These are phyloP conservation scores for Pythium volutum DNA, from an alignment of 352 stramenopile species.

Conservation along the genomic window DNA sequence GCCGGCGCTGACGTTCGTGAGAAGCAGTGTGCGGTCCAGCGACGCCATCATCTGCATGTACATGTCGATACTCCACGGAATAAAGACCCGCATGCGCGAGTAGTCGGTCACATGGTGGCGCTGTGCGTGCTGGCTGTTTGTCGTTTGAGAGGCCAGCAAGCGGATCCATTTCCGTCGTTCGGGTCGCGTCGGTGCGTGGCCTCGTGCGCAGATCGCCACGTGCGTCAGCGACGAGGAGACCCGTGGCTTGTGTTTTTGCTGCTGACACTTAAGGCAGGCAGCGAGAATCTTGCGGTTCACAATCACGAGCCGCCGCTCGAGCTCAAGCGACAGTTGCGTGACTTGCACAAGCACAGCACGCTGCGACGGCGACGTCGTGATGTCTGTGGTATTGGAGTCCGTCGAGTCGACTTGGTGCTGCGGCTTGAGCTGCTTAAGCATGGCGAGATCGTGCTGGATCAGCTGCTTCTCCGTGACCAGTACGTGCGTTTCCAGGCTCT, in stretches of 20 bases:
- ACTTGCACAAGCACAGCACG: slow-evolving; percentile 49
- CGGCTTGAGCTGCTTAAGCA: slow-evolving; percentile 11
- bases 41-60: slow-evolving; percentile 58
- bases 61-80: slow-evolving; percentile 80
- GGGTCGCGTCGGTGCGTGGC: slow-evolving; percentile 37
- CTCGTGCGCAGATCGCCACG: slow-evolving; percentile 38
- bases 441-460: slow-evolving; percentile 47
- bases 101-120: slow-evolving; percentile 27
- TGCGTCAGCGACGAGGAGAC: slow-evolving; percentile 33
- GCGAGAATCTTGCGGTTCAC: slow-evolving; percentile 59
- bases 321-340: slow-evolving; percentile 36
- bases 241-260: slow-evolving; percentile 4
- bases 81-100: slow-evolving; percentile 53
- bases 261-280: slow-evolving; percentile 50
- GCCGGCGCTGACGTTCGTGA: slow-evolving; percentile 21
- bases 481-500: slow-evolving; percentile 41
- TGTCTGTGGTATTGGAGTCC: too few relatives aligned
- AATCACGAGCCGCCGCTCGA: slow-evolving; percentile 54
- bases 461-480: slow-evolving; percentile 60
- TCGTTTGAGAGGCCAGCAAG: neutral
- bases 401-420: slow-evolving; percentile 6
- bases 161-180: slow-evolving; percentile 38
- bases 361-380: slow-evolving; percentile 7
- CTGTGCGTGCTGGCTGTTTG: neutral
- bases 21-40: slow-evolving; percentile 30